Evolutionary conservation across 75 land plant species (phyloP), one percentile per base, ranked within the genome.

Genomic region (Selaginella moellendorffii): DNA sequence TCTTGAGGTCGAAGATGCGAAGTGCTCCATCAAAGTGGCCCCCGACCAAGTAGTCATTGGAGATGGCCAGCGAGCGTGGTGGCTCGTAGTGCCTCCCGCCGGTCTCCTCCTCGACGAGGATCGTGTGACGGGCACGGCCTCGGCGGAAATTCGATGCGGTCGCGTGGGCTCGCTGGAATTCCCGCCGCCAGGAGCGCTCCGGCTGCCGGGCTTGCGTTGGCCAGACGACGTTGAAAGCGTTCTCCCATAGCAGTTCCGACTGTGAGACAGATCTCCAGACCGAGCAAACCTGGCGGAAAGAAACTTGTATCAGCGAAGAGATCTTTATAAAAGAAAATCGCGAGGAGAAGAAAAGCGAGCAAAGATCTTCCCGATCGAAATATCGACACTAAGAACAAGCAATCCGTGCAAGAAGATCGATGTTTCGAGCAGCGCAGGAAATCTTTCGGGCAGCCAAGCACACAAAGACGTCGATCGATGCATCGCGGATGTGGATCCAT

Each of bases 1-100:
- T 72, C 8, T 58, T 46, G 51, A 81, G 72, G 62, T 66, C 64
- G 63, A 81, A 84, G 27, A 84, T 72, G 5, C 84, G 73, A 36
- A 84, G 81, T 26, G 74, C 19, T 24, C 87, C 87, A 60, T 84
- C 84, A n/a, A 59, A 65, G 53, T 76, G 81, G 23, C 87, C 87
- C 52, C 69, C 71, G 0, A 81, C 87, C 8, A 84, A 63, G 51
- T 79, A 65, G 62, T 0, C 36, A 18, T 64, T 64, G 53, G 87
- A 81, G 52, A 84, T 25, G 1, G 80, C 70, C 19, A 81, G 73
- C 63, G 80, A 65, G 62, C 74, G 68, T 68, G 83, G 81, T 0
- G 53, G 42, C 14, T 30, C 30, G 26, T 31, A 30, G 12, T 25
- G 42, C 46, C 42, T 69, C 12, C 62, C 22, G 24, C 31, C 51